These are phyloP conservation scores for Pestalotiopsis sp. DNA, from an alignment of 2,329 filamentous ascomycete species.

Conservation along the genomic window DNA sequence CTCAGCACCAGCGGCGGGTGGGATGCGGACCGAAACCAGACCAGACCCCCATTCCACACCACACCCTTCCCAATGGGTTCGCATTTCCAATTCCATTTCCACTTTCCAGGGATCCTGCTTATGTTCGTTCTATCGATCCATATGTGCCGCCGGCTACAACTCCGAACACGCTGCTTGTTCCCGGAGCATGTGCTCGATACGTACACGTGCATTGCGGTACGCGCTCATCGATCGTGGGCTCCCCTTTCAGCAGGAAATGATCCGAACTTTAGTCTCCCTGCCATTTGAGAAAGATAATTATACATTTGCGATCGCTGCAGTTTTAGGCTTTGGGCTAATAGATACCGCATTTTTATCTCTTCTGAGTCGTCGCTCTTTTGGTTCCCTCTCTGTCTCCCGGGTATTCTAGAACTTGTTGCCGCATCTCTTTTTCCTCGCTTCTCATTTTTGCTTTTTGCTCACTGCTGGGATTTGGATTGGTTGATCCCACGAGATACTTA, in stretches of 20 bases:
- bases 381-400: background rate
- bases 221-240: background rate
- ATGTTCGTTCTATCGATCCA: background rate
- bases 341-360: background rate
- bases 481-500: background rate
- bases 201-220: background rate
- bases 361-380: background rate
- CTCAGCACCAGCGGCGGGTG: background rate
- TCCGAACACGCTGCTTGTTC: background rate
- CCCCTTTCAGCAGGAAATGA: background rate
- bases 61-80: background rate
- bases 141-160: background rate
- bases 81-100: background rate
- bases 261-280: background rate
- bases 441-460: background rate
- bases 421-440: background rate
- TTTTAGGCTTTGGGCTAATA: constrained; percentile 7
- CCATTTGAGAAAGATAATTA: background rate
- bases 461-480: background rate
- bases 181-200: background rate
- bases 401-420: background rate
- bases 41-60: background rate
- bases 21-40: background rate
- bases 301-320: background rate
- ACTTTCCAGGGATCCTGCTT: background rate